Base-by-base conservation (phyloP, 2,329 filamentous ascomycete genomes). In the Xylariaceae sp. region DNA sequence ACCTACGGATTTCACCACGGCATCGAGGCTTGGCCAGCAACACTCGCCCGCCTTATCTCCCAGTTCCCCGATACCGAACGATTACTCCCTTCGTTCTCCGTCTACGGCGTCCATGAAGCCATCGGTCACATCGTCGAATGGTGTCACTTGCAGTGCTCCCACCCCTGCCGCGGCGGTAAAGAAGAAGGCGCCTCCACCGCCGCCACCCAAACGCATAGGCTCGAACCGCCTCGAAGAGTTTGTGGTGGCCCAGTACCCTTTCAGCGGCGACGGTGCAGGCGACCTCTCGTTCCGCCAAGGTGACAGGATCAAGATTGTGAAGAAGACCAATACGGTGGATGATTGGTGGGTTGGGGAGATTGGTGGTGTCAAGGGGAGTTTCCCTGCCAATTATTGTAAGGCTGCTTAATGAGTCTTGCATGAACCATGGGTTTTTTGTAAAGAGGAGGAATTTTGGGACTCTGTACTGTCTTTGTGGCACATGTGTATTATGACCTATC, bases 311-410 rank as follows among this genome's bases (percentile, higher is more conserved):
- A 76, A 72, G 31, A 81, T 94, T 3, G 56, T 88, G 21, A 85
- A 85, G 66, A 87, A 83, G 66, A 92, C 87, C 2, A 74, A 78
- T 5, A 88, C 81, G 45, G 82, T 78, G 15, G 83, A 92, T 62
- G 87, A 92, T 57, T 94, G 87, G 86, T 94, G 87, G 87, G 76
- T 86, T 46, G 87, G 87, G 9, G 85, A 92, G 60, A 48, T 89
- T 11, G 68, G 69, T 28, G 86, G 86, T 0, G 60, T 68, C 17
- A 74, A 71, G 55, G 87, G 87, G 3, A 80, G 70, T 50, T 94
- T 94, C 57, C 87, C 87, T 1, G 87, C 87, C 5, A 94, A 94
- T 61, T 94, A 94, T 63, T 86, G 83, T 55, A 73, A 73, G 51
- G 41, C 58, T 5, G 50, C 48, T 16, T 66, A 50, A 49, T n/a